A percentile compares a stretch with the other conserved stretches of the same genome.
Conservation (phyloP, 805 yeast species). For the Brettanomyces sp. region DNA sequence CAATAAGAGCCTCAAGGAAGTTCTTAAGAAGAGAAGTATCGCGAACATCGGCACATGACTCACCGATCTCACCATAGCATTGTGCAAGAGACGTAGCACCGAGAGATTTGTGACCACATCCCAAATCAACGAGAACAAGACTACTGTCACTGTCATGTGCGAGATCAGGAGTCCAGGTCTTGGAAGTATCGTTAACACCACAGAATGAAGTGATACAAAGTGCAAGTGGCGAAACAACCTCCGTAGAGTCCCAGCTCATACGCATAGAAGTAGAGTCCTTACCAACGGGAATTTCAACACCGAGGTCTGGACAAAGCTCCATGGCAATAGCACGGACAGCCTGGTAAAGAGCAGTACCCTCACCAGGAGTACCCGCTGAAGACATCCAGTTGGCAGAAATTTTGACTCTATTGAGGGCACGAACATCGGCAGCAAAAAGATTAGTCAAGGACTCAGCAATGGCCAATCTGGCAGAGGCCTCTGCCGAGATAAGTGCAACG, state of each 20-base stretch:
- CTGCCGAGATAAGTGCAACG: constrained; percentile 76
- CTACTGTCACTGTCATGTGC: constrained; percentile 37
- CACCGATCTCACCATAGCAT: constrained; percentile 82
- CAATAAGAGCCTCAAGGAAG: constrained; percentile 59
- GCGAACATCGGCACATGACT: constrained; percentile 75
- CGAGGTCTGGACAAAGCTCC: constrained; percentile 89
- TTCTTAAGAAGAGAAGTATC: constrained; percentile 52
- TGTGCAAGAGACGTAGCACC: constrained; percentile 97
- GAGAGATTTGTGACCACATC: constrained; percentile 44
- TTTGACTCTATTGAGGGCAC: constrained; percentile 63
- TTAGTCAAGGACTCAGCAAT: constrained; percentile 92
- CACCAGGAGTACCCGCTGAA: constrained; percentile 90
- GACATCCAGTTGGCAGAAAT: constrained; percentile 99
- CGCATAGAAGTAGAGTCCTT: constrained; percentile 99
- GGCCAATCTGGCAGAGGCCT: constrained; percentile 89
- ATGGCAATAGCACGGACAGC: constrained; percentile 95
- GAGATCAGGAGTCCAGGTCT: constrained; percentile 90
- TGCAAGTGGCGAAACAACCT: constrained; percentile 92
- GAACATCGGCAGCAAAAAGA: constrained; percentile 81
- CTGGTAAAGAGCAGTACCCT: constrained; percentile 88
- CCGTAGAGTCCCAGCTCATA: constrained; percentile 92
- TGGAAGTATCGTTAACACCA: constrained; percentile 73
- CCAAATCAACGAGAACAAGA: constrained; percentile 74
- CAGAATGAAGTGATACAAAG: constrained; percentile 86
- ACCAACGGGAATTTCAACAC: constrained; percentile 92